Evolutionary conservation across 306 rosid genomes (phyloP).

Genomic region (Cicer yamashitae): DNA sequence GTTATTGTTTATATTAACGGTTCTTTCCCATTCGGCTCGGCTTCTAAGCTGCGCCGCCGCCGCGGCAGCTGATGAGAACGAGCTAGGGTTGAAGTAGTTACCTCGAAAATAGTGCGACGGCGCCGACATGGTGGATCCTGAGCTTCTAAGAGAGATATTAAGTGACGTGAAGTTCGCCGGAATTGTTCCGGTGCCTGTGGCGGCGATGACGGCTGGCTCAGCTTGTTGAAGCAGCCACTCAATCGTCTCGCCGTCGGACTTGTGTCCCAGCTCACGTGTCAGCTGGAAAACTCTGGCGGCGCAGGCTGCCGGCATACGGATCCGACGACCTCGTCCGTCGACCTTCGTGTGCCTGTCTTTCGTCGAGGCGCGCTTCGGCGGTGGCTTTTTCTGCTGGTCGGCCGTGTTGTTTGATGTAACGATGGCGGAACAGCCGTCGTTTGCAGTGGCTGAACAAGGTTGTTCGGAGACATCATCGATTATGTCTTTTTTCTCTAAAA

Average conservation of each 20-base stretch:
- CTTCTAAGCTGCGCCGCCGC: conserved; percentile 48
- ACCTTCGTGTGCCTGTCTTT: conserved; percentile 95
- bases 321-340: conserved; percentile 96
- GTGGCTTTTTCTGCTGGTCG: conserved; percentile 56
- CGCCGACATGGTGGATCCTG: conserved; percentile 85
- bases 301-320: conserved; percentile 98
- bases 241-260: conserved; percentile 92
- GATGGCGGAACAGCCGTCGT: neutral
- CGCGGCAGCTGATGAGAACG: conserved; percentile 39
- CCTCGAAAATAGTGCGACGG: conserved; percentile 79
- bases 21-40: conserved; percentile 59
- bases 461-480: conserved; percentile 45
- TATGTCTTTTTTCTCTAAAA: conserved; percentile 65
- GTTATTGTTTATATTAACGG: conserved; percentile 35
- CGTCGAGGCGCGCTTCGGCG: conserved; percentile 73
- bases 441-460: conserved; percentile 53
- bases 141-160: conserved; percentile 93
- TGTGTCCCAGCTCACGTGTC: conserved; percentile 88
- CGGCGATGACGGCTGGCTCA: conserved; percentile 89
- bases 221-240: conserved; percentile 99
- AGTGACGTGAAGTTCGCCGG: conserved; percentile 94
- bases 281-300: conserved; percentile 96
- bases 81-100: conserved; percentile 60
- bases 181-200: conserved; percentile 93
- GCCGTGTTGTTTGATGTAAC: neutral